A percentile compares a stretch with the other conserved stretches of the same genome.
phyloP scores from a whole-genome alignment of 257 asterid species.

The Forsythia viridissima region DNA sequence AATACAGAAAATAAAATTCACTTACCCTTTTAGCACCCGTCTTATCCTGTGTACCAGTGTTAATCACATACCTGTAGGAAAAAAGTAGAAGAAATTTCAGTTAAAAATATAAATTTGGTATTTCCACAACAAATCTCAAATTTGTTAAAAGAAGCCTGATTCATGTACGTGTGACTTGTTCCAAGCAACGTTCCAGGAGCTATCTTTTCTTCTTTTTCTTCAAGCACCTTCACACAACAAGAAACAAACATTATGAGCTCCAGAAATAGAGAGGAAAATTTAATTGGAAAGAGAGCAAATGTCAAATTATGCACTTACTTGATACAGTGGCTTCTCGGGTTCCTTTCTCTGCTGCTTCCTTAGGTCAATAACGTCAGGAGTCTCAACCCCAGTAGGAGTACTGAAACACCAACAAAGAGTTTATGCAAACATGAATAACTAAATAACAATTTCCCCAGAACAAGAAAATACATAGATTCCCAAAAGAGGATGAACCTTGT shows the following conservation, averaged over 20 bases:
- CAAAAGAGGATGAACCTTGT: too few relatives aligned
- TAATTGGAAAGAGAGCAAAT: background rate
- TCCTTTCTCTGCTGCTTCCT: constrained; percentile 98
- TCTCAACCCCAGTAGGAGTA: constrained; percentile 97
- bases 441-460: background rate
- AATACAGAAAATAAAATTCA: background rate
- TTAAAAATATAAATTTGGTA: background rate
- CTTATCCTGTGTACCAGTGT: constrained; percentile 86
- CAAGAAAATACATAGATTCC: background rate
- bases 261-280: background rate
- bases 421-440: background rate
- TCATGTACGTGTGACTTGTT: constrained; percentile 75
- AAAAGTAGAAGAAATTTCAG: constrained; percentile 9
- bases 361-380: constrained; percentile 96
- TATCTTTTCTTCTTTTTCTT: constrained; percentile 83
- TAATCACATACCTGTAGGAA: constrained; percentile 69
- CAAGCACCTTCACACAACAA: constrained; percentile 64
- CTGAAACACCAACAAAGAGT: constrained; percentile 38
- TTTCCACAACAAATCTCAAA: background rate
- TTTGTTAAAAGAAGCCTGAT: constrained; percentile 11
- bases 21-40: constrained; percentile 85
- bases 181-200: constrained; percentile 83
- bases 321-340: constrained; percentile 93
- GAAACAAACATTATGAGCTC: constrained; percentile 12
- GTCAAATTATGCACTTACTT: constrained; percentile 38